These are phyloP conservation scores for Nakaseomyces glabratus DNA, from an alignment of 1,139 yeast species.

Conservation along the genomic window DNA sequence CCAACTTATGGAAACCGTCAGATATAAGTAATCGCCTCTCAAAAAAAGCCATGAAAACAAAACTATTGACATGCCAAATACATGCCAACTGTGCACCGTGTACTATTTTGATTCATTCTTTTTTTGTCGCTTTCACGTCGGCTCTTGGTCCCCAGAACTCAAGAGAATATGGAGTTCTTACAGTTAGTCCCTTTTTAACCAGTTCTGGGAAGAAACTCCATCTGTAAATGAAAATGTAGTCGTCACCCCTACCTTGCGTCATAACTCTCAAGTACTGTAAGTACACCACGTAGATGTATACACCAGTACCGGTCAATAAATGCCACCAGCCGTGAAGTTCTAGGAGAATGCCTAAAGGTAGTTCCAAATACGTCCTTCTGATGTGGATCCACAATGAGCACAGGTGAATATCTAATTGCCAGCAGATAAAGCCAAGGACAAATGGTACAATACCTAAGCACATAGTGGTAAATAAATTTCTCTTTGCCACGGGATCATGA, in stretches of 20 bases:
- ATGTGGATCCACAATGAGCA: conserved; percentile 55
- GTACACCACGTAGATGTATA: conserved; percentile 54
- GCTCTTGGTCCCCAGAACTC: conserved; percentile 23
- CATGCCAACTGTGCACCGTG: too few species aligned
- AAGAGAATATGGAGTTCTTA: conserved; percentile 24
- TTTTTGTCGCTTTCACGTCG: not conserved
- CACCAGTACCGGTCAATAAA: conserved; percentile 73
- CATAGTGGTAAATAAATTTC: conserved; percentile 47
- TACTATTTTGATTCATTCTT: too few species aligned
- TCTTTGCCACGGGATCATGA: conserved; percentile 38
- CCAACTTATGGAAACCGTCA: too few species aligned
- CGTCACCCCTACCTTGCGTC: conserved; percentile 43
- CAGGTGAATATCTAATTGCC: conserved; percentile 72
- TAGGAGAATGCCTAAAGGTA: conserved; percentile 79
- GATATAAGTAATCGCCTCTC: too few species aligned
- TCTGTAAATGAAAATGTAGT: conserved; percentile 46
- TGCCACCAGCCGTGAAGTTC: conserved; percentile 99
- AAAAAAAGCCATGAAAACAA: too few species aligned
- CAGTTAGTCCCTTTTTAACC: conserved; percentile 18
- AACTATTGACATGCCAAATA: too few species aligned
- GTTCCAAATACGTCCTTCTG: conserved; percentile 61
- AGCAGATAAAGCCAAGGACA: conserved; percentile 61
- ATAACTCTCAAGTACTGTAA: conserved; percentile 60
- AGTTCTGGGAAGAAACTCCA: conserved; percentile 42
- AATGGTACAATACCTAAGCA: conserved; percentile 55